Percentiles rank a stretch among this genome's conserved stretches.
phyloP scores from a whole-genome alignment of 495 filamentous ascomycete species.

The Neurospora tetrasperma region DNA sequence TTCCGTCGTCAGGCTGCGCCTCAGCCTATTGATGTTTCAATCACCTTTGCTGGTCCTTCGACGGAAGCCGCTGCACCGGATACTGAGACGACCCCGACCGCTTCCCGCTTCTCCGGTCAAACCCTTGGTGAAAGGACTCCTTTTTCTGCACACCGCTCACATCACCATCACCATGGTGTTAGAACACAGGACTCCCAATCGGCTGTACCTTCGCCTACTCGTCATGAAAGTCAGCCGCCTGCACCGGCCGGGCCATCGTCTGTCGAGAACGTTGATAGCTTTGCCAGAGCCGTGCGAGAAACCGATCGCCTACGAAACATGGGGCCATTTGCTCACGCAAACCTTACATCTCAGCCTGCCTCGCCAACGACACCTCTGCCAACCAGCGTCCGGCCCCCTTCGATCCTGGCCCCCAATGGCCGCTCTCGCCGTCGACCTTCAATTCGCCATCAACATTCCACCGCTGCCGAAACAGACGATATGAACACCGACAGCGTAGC shows the following conservation, averaged over 20 bases:
- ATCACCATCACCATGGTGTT: conserved; percentile 52
- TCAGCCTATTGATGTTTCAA: conserved; percentile 36
- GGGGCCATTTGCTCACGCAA: conserved; percentile 59
- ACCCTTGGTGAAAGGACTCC: conserved; percentile 63
- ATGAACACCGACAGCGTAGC: conserved; percentile 69
- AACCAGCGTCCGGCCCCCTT: conserved; percentile 42
- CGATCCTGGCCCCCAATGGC: conserved; percentile 34
- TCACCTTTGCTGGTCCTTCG: conserved; percentile 36
- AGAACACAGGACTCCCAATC: conserved; percentile 52
- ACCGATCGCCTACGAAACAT: conserved; percentile 79
- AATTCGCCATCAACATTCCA: conserved; percentile 79
- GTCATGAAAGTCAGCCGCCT: conserved; percentile 53
- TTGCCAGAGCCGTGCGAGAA: conserved; percentile 75
- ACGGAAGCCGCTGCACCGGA: conserved; percentile 27
- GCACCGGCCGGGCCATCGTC: conserved; percentile 53
- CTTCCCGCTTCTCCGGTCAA: conserved; percentile 55
- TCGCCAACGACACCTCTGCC: conserved; percentile 87
- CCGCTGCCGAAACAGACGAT: conserved; percentile 78
- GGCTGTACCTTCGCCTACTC: conserved; percentile 38
- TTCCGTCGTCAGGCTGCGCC: conserved; percentile 39
- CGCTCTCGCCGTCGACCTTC: conserved; percentile 56
- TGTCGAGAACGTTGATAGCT: conserved; percentile 66
- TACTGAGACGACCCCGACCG: conserved; percentile 49
- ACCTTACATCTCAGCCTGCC: conserved; percentile 76
- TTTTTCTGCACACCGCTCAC: conserved; percentile 43